Percentiles rank a stretch among this genome's conserved stretches.
Conservation (phyloP, 441 rosid genomes). For the Jatropha multifida region DNA sequence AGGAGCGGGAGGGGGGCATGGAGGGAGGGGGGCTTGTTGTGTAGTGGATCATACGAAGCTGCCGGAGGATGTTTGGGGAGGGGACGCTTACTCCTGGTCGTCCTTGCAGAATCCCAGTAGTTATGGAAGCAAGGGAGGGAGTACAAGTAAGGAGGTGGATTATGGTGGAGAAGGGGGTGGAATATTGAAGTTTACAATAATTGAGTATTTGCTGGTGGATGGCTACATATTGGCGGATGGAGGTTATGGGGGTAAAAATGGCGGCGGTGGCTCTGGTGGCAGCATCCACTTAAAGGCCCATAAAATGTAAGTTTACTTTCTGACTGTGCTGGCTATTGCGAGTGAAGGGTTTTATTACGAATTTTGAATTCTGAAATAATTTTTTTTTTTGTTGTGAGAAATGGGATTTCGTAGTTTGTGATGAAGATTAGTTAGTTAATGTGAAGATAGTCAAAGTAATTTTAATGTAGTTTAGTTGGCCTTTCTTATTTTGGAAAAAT, state of each 20-base stretch:
- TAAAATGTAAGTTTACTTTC: constrained; percentile 64
- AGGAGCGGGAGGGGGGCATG: constrained; percentile 95
- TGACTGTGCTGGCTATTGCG: constrained; percentile 4
- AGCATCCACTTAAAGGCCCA: constrained; percentile 68
- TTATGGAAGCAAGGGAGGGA: constrained; percentile 86
- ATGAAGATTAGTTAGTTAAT: background rate
- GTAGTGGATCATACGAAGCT: constrained; percentile 64
- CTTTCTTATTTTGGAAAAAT: background rate
- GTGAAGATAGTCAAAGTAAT: background rate
- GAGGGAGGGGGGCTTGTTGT: constrained; percentile 93
- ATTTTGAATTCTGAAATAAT: constrained; percentile 1
- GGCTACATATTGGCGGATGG: constrained; percentile 86
- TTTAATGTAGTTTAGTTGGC: background rate
- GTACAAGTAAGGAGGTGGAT: constrained; percentile 73
- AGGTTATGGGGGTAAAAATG: constrained; percentile 79
- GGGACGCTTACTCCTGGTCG: constrained; percentile 95
- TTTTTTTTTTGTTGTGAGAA: constrained; percentile 4
- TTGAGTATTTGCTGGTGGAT: constrained; percentile 51
- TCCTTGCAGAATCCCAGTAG: constrained; percentile 67
- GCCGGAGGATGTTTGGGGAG: constrained; percentile 98
- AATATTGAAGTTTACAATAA: constrained; percentile 51
- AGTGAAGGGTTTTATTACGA: background rate
- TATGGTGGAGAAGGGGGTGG: constrained; percentile 99
- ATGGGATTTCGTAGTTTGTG: constrained; percentile 15
- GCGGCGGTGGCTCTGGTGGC: constrained; percentile 99